Evolutionary conservation across 805 yeast genomes (phyloP).

Genomic region (Trichomonascus vanleenenianus): DNA sequence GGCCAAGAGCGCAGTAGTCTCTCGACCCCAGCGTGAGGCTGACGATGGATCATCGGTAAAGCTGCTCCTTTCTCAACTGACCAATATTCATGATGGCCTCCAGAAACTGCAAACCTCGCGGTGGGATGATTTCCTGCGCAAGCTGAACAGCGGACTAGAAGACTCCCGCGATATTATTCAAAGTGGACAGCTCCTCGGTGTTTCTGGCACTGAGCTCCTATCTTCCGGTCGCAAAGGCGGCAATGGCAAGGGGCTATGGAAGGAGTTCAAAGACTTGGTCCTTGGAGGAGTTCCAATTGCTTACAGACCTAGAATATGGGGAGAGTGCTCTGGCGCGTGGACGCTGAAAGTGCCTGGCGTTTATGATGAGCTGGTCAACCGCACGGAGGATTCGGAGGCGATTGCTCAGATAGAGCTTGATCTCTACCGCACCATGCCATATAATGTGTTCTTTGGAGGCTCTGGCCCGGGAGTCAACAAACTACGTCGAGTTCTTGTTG

Average conservation of each 20-base stretch:
- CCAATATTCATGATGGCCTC: conserved; percentile 38
- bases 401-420: conserved; percentile 46
- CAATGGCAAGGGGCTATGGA: conserved; percentile 19
- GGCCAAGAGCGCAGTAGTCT: neutral
- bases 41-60: conserved; percentile 15
- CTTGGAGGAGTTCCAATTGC: conserved; percentile 42
- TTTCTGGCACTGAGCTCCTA: conserved; percentile 33
- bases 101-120: conserved; percentile 33
- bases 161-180: conserved; percentile 19
- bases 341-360: conserved; percentile 39
- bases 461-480: conserved; percentile 49
- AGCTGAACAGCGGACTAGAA: conserved; percentile 24
- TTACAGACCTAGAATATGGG: conserved; percentile 43
- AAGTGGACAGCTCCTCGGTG: conserved; percentile 32
- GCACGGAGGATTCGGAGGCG: conserved; percentile 24
- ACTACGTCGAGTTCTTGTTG: conserved; percentile 40
- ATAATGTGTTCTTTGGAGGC: conserved; percentile 43
- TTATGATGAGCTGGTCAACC: conserved; percentile 29
- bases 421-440: conserved; percentile 47
- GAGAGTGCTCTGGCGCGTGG: conserved; percentile 46
- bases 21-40: neutral
- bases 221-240: conserved; percentile 7
- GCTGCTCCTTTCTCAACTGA: conserved; percentile 32
- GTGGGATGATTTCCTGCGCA: conserved; percentile 41
- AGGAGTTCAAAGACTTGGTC: conserved; percentile 32